A percentile compares a stretch with the other conserved stretches of the same genome.
Conservation (phyloP, 2,329 filamentous ascomycete genomes). For the Dactylellina sp. region DNA sequence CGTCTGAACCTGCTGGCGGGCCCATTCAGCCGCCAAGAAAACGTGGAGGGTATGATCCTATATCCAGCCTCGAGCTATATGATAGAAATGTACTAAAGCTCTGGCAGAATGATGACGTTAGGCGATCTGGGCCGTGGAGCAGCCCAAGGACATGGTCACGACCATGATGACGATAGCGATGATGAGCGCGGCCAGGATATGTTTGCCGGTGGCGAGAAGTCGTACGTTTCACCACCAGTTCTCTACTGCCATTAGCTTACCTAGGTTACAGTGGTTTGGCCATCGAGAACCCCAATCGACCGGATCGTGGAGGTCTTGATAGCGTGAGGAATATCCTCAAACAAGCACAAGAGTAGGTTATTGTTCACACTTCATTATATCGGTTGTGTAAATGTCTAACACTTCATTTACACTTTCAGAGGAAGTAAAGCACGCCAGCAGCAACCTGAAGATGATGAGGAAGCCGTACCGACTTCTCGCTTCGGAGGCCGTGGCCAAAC, state of each 20-base stretch:
- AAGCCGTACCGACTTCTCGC: slow-evolving; percentile 67
- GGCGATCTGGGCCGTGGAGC: slow-evolving; percentile 39
- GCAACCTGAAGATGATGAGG: slow-evolving; percentile 55
- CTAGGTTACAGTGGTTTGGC: slow-evolving; percentile 68
- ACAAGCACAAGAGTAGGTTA: slow-evolving; percentile 71
- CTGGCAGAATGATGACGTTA: slow-evolving; percentile 45
- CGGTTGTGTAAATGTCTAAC: neutral
- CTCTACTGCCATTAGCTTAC: slow-evolving; percentile 61
- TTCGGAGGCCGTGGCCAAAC: slow-evolving; percentile 81
- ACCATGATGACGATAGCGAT: slow-evolving; percentile 70
- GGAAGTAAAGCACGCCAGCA: slow-evolving; percentile 57
- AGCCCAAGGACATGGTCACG: slow-evolving; percentile 62
- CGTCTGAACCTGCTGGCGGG: slow-evolving; percentile 1
- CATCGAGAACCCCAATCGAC: slow-evolving; percentile 71
- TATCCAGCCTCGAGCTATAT: neutral
- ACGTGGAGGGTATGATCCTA: slow-evolving; percentile 42
- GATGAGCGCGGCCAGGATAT: slow-evolving; percentile 75
- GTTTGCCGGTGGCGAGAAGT: slow-evolving; percentile 88
- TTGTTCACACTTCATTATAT: too few relatives aligned
- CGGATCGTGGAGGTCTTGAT: slow-evolving; percentile 49
- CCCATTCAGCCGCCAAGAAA: slow-evolving; percentile 28
- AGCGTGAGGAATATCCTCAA: slow-evolving; percentile 72
- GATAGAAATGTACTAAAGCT: neutral
- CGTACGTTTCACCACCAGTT: slow-evolving; percentile 68
- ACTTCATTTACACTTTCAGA: slow-evolving; percentile 2